phyloP scores from a whole-genome alignment of 2,329 filamentous ascomycete species.

The Aspergillus texensis region DNA sequence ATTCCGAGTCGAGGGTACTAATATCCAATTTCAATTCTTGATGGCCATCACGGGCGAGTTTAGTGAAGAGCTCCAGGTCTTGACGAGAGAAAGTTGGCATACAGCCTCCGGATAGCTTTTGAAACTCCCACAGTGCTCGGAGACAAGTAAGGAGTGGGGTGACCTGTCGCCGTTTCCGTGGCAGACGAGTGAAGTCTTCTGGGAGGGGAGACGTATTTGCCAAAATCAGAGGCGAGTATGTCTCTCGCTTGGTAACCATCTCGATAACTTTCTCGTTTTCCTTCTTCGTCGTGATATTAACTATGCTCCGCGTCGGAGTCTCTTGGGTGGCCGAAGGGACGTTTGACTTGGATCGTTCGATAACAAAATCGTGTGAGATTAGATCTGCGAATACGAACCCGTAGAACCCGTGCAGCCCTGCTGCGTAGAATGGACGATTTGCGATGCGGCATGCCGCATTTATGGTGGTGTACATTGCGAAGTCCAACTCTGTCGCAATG shows the following conservation, averaged over 20 bases:
- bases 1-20: conserved; percentile 68
- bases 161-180: conserved; percentile 72
- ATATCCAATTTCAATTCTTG: conserved; percentile 70
- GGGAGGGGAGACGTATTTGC: conserved; percentile 76
- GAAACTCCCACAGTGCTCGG: conserved; percentile 87
- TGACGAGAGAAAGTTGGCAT: conserved; percentile 59
- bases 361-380: conserved; percentile 84
- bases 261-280: conserved; percentile 75
- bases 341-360: conserved; percentile 83
- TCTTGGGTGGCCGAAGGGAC: conserved; percentile 66
- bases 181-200: conserved; percentile 69
- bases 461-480: conserved; percentile 72
- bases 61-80: conserved; percentile 77
- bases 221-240: conserved; percentile 86
- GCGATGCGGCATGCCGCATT: conserved; percentile 84
- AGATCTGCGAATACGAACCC: conserved; percentile 95
- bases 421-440: conserved; percentile 82
- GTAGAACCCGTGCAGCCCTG: conserved; percentile 84
- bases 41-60: conserved; percentile 76
- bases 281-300: conserved; percentile 70
- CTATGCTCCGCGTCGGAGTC: conserved; percentile 74
- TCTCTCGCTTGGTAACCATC: conserved; percentile 86
- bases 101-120: conserved; percentile 58
- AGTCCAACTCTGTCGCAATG: conserved; percentile 85
- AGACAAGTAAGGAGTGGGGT: conserved; percentile 82